These are phyloP conservation scores for Carex arenaria DNA, from an alignment of 202 grass and related monocot species.

Conservation along the genomic window DNA sequence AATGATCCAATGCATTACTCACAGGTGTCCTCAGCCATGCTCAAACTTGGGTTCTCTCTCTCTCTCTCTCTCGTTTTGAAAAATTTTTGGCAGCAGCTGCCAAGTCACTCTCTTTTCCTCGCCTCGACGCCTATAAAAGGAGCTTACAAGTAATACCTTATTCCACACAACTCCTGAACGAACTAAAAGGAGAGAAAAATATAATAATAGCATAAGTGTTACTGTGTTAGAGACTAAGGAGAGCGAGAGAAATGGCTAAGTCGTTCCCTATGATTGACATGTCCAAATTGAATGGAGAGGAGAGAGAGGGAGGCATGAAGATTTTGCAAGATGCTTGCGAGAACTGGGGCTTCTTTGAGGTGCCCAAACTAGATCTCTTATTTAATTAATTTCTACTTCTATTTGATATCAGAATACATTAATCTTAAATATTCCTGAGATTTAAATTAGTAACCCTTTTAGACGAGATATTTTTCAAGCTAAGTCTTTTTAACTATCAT, in stretches of 20 bases:
- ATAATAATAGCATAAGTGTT: background rate
- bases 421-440: background rate
- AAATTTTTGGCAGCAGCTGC: background rate
- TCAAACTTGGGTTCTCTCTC: background rate
- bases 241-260: background rate
- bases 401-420: background rate
- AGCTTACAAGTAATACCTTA: background rate
- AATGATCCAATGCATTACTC: background rate
- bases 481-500: no score
- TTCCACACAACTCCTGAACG: slow-evolving; percentile 15
- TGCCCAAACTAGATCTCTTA: slow-evolving; percentile 14
- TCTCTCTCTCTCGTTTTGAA: background rate
- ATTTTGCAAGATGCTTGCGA: slow-evolving; percentile 70
- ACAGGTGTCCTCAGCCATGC: background rate
- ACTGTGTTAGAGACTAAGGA: background rate
- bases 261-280: slow-evolving; percentile 86
- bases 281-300: slow-evolving; percentile 39
- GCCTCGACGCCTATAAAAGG: slow-evolving; percentile 48
- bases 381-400: background rate
- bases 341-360: slow-evolving; percentile 98
- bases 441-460: no score
- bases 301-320: slow-evolving; percentile 49
- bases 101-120: background rate
- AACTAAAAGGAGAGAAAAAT: slow-evolving; percentile 4
- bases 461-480: no score